Evolutionary conservation across 176 grass and related monocot genomes (phyloP).

Genomic region (Raddia distichophylla): DNA sequence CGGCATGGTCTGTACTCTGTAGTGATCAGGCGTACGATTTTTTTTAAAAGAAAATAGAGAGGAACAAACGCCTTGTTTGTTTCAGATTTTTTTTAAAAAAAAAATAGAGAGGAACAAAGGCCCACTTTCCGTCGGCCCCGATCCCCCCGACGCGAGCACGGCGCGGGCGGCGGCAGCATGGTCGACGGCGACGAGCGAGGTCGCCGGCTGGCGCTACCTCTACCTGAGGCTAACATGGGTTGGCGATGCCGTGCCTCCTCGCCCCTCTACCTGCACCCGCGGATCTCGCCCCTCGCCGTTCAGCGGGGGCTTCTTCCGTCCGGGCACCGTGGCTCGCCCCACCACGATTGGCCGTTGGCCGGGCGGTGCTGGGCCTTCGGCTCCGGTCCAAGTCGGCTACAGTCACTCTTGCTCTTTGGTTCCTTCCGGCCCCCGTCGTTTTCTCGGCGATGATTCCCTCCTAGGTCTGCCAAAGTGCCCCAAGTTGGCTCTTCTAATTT

Average conservation of each 20-base stretch:
- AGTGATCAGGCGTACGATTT: no score
- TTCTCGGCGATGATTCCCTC: background rate
- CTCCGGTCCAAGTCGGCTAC: background rate
- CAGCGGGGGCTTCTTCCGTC: background rate
- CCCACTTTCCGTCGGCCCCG: background rate
- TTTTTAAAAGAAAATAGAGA: no score
- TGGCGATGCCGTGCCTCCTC: background rate
- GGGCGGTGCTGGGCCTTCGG: background rate
- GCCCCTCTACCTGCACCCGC: background rate
- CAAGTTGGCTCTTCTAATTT: background rate
- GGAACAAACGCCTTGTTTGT: no score
- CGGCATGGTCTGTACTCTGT: no score
- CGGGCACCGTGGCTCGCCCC: background rate
- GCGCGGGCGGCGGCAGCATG: background rate
- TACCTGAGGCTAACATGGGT: background rate
- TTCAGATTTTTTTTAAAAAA: no score
- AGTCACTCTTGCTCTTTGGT: background rate
- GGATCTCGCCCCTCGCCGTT: background rate
- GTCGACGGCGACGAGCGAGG: background rate
- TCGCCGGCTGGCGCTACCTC: background rate
- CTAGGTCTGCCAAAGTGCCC: background rate
- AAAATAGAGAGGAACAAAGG: no score
- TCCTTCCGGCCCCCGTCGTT: background rate
- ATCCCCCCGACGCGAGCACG: background rate
- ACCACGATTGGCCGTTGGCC: background rate